Percentiles rank a stretch among this genome's conserved stretches.
Conservation (phyloP, 306 rosid genomes). For the Ceratonia siliqua region DNA sequence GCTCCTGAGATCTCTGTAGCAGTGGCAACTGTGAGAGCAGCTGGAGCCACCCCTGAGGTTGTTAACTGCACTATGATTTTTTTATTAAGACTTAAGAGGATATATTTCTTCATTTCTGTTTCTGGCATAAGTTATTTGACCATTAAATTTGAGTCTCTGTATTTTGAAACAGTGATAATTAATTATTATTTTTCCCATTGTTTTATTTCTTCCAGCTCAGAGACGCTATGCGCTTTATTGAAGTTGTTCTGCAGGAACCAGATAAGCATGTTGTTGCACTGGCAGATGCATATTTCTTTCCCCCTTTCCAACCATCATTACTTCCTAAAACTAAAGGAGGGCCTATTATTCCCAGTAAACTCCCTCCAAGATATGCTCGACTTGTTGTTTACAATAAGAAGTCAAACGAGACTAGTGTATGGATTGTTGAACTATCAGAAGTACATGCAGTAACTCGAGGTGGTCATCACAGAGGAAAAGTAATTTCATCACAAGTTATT, state of each 20-base stretch:
- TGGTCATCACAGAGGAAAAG: constrained; percentile 88
- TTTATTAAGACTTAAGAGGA: constrained; percentile 2
- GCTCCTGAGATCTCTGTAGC: constrained; percentile 84
- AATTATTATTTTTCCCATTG: background rate
- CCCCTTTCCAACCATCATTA: constrained; percentile 88
- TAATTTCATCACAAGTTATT: constrained; percentile 65
- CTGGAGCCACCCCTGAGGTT: constrained; percentile 91
- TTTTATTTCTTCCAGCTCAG: constrained; percentile 52
- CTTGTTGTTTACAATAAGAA: constrained; percentile 69
- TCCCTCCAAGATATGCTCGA: constrained; percentile 81
- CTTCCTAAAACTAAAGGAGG: constrained; percentile 77
- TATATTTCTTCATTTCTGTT: background rate
- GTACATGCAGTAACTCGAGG: constrained; percentile 92
- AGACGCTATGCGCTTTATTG: constrained; percentile 84
- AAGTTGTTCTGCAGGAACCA: constrained; percentile 70
- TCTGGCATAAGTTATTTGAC: background rate
- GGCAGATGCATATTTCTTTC: constrained; percentile 87
- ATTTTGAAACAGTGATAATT: constrained; percentile 1
- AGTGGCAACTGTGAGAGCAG: constrained; percentile 82
- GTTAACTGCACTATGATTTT: constrained; percentile 1
- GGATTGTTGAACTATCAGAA: constrained; percentile 76
- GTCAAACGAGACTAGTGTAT: constrained; percentile 69
- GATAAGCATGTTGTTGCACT: constrained; percentile 77
- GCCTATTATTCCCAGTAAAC: constrained; percentile 66
- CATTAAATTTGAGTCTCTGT: background rate